phyloP scores from a whole-genome alignment of 768 basidiomycete species.

The Tremella mesenterica region DNA sequence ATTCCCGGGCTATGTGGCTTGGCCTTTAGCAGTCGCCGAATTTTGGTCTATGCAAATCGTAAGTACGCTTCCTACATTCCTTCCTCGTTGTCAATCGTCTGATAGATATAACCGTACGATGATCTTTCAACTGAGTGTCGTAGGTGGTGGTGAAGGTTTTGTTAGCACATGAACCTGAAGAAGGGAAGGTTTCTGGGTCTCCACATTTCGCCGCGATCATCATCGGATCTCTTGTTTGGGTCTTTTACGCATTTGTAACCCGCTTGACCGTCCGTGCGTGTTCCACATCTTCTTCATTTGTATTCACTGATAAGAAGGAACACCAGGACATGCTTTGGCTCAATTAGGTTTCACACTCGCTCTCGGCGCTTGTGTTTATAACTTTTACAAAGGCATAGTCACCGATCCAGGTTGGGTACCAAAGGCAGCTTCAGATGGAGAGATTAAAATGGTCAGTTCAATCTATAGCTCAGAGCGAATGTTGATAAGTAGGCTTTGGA shows the following conservation, averaged over 20 bases:
- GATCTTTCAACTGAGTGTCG: background rate
- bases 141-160: constrained; percentile 20
- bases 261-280: constrained; percentile 49
- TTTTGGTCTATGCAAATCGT: constrained; percentile 94
- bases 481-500: constrained; percentile 62
- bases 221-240: constrained; percentile 73
- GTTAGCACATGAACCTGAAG: constrained; percentile 70
- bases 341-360: constrained; percentile 68
- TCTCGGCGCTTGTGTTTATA: constrained; percentile 67
- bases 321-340: constrained; percentile 63
- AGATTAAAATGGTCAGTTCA: constrained; percentile 68
- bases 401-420: constrained; percentile 85
- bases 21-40: constrained; percentile 71
- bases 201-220: constrained; percentile 95
- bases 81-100: background rate
- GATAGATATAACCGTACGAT: background rate
- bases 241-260: constrained; percentile 70
- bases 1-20: constrained; percentile 81
- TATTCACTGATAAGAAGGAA: constrained; percentile 50
- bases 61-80: constrained; percentile 35
- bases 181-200: constrained; percentile 71
- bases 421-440: constrained; percentile 67
- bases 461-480: background rate
- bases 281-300: constrained; percentile 43
- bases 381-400: constrained; percentile 81